Evolutionary conservation across 176 grass and related monocot species (phyloP), one percentile per base, ranked within the genome.

Genomic region (Bothriochloa decipiens): DNA sequence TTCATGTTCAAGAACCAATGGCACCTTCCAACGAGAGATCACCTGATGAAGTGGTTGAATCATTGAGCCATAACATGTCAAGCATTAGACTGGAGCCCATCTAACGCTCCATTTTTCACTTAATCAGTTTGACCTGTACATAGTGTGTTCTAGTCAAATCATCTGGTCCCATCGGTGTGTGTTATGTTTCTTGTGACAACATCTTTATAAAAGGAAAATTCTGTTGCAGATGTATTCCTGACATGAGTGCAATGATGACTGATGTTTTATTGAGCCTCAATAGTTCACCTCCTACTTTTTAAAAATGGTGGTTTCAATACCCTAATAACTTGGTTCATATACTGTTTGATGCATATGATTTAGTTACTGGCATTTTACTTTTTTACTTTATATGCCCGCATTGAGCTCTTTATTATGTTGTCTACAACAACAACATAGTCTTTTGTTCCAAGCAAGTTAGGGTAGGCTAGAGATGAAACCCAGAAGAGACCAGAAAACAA

Each of bases 31-130:
- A 76, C 23, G 78, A 81, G 17, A 46, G 58, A 65, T 68, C 74
- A 23, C 20, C 91, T 80, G 83, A 94, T 67, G 81, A 86, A 68
- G 80, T n/a, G 28, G 74, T 81, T 41, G 81, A 92, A 28, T 82
- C 83, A 49, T 41, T 95, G 74, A 93, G 72, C 83, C 29, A 92
- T 58, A 86, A 84, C 74, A 12, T 98, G 28, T 95, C 96, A 63
- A 92, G 40, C 7, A 79, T 92, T 76, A 87, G 87, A 84, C 83
- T 98, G 25, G 91, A 90, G 23, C 85, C 87, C 65, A 92, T 87
- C 33, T 98, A 80, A 76, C 74, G 57, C 40, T 91, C 70, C 11
- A 22, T 75, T 84, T 83, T 67, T 22, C 35, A 50, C 69, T 68
- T 62, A 42, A 62, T 83, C 11, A 62, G 50, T 87, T 55, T 74